These are phyloP conservation scores for Aurifilum marmelostoma DNA, from an alignment of 2,329 filamentous ascomycete genomes.

Conservation along the genomic window DNA sequence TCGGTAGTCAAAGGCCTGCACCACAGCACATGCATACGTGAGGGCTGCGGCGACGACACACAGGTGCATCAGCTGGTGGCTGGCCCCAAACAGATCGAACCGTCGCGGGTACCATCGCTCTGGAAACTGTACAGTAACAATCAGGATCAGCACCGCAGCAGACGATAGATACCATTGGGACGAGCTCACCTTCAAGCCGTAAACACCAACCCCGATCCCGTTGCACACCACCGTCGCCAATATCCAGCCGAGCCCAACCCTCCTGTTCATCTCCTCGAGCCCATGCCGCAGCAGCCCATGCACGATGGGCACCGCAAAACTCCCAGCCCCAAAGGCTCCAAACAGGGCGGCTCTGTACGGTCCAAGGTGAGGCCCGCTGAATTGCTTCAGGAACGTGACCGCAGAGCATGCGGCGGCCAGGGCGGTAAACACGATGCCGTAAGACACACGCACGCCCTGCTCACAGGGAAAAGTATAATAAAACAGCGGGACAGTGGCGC, in stretches of 20 bases:
- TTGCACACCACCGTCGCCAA: constrained; percentile 43
- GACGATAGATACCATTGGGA: background rate
- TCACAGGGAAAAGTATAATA: constrained; percentile 56
- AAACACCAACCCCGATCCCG: constrained; percentile 42
- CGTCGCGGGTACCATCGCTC: constrained; percentile 46
- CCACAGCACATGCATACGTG: constrained; percentile 41
- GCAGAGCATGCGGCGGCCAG: constrained; percentile 44
- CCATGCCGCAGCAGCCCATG: constrained; percentile 43
- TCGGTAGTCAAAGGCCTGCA: constrained; percentile 42
- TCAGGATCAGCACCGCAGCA: constrained; percentile 9
- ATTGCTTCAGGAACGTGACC: constrained; percentile 42
- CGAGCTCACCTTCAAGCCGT: constrained; percentile 39
- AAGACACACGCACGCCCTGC: constrained; percentile 38
- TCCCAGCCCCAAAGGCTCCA: constrained; percentile 43
- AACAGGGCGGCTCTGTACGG: constrained; percentile 46
- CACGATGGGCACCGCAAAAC: constrained; percentile 44
- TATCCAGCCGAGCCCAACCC: constrained; percentile 47
- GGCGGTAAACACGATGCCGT: constrained; percentile 41
- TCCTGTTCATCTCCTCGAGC: constrained; percentile 39
- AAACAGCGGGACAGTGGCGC: constrained; percentile 61
- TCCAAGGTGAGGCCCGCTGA: constrained; percentile 43
- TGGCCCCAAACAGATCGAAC: constrained; percentile 52
- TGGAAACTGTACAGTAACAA: constrained; percentile 43
- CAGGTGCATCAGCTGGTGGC: constrained; percentile 54
- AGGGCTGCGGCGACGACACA: constrained; percentile 48